Conservation (phyloP, 495 filamentous ascomycete species). For the Aspergillus cavernicola region DNA sequence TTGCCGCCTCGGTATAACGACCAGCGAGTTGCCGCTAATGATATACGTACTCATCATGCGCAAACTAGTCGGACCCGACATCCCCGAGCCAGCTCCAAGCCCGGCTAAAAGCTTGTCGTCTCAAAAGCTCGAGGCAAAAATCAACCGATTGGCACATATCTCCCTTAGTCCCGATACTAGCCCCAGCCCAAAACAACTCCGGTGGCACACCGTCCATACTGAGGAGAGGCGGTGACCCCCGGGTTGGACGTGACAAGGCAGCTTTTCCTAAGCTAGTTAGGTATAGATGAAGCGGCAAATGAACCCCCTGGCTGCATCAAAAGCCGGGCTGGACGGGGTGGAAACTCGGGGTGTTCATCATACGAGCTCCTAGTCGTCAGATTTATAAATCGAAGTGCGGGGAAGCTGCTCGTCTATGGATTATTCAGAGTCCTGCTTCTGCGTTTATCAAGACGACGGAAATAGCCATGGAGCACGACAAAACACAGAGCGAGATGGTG, state of each 20-base stretch:
- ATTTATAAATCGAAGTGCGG: background rate
- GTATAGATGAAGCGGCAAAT: background rate
- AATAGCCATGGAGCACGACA: background rate
- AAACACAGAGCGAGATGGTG: background rate
- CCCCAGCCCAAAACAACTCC: background rate
- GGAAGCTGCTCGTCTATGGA: background rate
- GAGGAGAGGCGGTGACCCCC: too few relatives aligned
- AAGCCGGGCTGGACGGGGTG: background rate
- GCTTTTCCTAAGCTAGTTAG: background rate
- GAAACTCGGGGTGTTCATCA: background rate
- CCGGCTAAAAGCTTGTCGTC: background rate
- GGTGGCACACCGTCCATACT: background rate
- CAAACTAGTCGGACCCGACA: background rate
- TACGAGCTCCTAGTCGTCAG: background rate
- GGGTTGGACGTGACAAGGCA: background rate
- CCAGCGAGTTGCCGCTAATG: background rate
- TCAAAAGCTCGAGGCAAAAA: background rate
- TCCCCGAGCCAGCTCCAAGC: background rate
- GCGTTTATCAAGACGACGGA: background rate
- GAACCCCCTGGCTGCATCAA: background rate
- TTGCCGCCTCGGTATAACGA: background rate
- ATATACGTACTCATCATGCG: background rate
- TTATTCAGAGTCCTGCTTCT: background rate
- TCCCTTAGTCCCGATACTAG: background rate
- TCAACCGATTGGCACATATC: background rate